Conservation (phyloP, 352 stramenopile species). For the Globisporangium solare region DNA sequence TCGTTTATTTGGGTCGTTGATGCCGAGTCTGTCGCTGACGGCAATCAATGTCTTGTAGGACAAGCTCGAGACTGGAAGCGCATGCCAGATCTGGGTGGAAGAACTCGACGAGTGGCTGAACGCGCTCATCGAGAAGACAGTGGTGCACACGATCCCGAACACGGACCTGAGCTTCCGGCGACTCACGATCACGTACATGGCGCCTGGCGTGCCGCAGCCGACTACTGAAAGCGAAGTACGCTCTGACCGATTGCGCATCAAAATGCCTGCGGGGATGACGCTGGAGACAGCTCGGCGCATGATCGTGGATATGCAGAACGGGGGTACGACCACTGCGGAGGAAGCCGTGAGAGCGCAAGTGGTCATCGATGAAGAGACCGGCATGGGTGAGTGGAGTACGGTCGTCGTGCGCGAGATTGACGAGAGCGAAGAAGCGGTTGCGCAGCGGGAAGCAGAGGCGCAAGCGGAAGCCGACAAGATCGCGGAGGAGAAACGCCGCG, state of each 20-base stretch:
- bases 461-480: slow-evolving; percentile 31
- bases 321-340: slow-evolving; percentile 18
- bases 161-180: slow-evolving; percentile 55
- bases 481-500: slow-evolving; percentile 41
- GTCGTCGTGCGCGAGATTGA: slow-evolving; percentile 71
- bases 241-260: slow-evolving; percentile 63
- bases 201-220: slow-evolving; percentile 24
- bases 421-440: slow-evolving; percentile 64
- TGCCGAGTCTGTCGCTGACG: no score
- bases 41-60: slow-evolving; percentile 10
- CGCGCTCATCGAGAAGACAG: slow-evolving; percentile 59
- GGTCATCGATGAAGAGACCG: slow-evolving; percentile 61
- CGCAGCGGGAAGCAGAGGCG: slow-evolving; percentile 36
- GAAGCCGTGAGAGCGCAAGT: slow-evolving; percentile 13
- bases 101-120: slow-evolving; percentile 70
- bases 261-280: slow-evolving; percentile 52
- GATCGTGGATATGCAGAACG: slow-evolving; percentile 38
- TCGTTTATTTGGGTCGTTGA: not conserved
- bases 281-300: slow-evolving; percentile 63
- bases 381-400: slow-evolving; percentile 81
- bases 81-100: slow-evolving; percentile 82
- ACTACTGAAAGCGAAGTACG: slow-evolving; percentile 48
- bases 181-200: slow-evolving; percentile 68
- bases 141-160: slow-evolving; percentile 60
- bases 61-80: slow-evolving; percentile 60